Conservation (phyloP, 2,329 filamentous ascomycete genomes). For the Gliomastix tumulicola region DNA sequence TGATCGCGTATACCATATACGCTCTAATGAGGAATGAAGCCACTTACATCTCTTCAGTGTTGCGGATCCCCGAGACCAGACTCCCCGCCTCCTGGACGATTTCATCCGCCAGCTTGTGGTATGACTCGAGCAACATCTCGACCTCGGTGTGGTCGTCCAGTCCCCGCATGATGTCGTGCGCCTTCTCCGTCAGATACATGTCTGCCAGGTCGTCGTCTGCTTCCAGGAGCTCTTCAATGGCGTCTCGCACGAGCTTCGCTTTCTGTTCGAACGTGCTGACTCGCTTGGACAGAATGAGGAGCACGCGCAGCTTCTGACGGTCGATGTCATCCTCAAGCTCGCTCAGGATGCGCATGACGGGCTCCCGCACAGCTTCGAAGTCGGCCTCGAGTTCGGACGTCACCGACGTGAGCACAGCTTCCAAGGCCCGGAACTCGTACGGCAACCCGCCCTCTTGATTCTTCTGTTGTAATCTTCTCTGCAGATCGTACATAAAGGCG, state of each 20-base stretch:
- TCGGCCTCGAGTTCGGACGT: conserved; percentile 89
- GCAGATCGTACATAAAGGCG: conserved; percentile 94
- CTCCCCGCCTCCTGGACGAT: conserved; percentile 94
- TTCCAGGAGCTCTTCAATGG: conserved; percentile 90
- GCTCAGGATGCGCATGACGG: conserved; percentile 79
- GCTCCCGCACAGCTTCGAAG: conserved; percentile 88
- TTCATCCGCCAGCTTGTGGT: conserved; percentile 96
- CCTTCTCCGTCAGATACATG: conserved; percentile 94
- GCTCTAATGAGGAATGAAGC: not conserved
- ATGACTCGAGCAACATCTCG: conserved; percentile 93
- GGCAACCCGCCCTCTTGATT: conserved; percentile 58
- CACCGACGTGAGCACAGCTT: conserved; percentile 90
- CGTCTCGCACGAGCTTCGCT: conserved; percentile 85
- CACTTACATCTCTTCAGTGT: conserved; percentile 93
- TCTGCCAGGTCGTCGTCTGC: conserved; percentile 89
- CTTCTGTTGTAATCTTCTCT: conserved; percentile 85
- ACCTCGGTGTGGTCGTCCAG: conserved; percentile 93
- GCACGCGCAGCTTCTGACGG: conserved; percentile 80
- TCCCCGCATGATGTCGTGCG: conserved; percentile 61
- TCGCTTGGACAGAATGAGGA: conserved; percentile 92
- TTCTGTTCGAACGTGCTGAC: conserved; percentile 97
- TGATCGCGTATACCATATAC: not conserved
- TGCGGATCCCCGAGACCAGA: conserved; percentile 87
- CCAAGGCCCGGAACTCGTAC: conserved; percentile 93
- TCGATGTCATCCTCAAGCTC: conserved; percentile 97